Evolutionary conservation across 2,329 filamentous ascomycete species (phyloP).

Genomic region (Pseudogymnoascus sp.): DNA sequence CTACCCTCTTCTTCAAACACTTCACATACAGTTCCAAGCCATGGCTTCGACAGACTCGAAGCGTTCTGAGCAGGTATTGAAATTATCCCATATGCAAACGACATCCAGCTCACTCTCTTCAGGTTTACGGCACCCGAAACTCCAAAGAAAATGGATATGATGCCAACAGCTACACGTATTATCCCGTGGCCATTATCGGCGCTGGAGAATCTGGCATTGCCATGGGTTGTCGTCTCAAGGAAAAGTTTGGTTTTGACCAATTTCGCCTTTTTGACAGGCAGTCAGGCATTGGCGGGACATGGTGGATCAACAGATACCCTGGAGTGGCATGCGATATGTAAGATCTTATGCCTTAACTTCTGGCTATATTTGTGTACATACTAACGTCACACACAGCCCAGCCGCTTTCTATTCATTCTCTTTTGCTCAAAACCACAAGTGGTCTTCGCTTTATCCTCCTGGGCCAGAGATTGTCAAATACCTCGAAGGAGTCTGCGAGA

Average conservation of each 20-base stretch:
- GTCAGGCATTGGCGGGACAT: slow-evolving; percentile 49
- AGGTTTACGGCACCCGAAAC: slow-evolving; percentile 29
- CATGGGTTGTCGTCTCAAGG: slow-evolving; percentile 48
- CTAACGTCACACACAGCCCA: slow-evolving; percentile 34
- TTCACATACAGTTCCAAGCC: background rate
- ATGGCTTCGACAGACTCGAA: background rate
- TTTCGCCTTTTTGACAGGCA: slow-evolving; percentile 51
- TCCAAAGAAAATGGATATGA: slow-evolving; percentile 33
- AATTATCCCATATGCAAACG: background rate
- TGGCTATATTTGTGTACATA: background rate
- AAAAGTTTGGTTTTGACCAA: slow-evolving; percentile 46
- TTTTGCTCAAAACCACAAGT: slow-evolving; percentile 44
- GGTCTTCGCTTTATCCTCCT: slow-evolving; percentile 41
- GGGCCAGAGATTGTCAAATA: slow-evolving; percentile 45
- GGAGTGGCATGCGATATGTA: slow-evolving; percentile 45
- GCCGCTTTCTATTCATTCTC: slow-evolving; percentile 49
- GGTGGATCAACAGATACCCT: slow-evolving; percentile 53
- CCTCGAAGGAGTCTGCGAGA: slow-evolving; percentile 43
- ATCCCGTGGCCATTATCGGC: slow-evolving; percentile 47
- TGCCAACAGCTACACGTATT: slow-evolving; percentile 35
- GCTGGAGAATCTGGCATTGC: slow-evolving; percentile 53
- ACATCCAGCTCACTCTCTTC: background rate
- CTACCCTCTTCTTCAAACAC: background rate
- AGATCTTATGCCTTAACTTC: slow-evolving; percentile 11
- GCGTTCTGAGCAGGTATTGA: background rate